Evolutionary conservation across 768 basidiomycete species (phyloP).

Genomic region (Ephemerocybe angulata): DNA sequence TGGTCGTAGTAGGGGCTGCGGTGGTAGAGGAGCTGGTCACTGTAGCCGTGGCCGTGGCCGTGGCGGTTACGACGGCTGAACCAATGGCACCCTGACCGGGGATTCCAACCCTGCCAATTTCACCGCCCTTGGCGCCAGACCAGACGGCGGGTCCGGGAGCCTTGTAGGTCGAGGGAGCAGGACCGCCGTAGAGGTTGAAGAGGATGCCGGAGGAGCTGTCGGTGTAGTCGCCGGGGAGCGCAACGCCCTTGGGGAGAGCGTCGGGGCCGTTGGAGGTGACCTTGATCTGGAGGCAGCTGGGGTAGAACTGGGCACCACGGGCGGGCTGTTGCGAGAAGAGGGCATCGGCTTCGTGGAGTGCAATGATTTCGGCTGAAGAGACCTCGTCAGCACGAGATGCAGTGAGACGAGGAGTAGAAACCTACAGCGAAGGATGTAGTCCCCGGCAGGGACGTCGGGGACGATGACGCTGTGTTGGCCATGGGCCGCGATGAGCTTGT

Average conservation of each 20-base stretch:
- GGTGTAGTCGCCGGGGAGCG: conserved; percentile 30
- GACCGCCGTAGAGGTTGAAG: conserved; percentile 27
- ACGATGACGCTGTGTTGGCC: conserved; percentile 32
- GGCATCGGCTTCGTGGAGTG: conserved; percentile 31
- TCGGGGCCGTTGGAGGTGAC: conserved; percentile 30
- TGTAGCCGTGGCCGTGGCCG: not conserved
- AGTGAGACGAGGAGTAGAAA: not conserved
- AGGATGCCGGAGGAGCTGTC: conserved; percentile 30
- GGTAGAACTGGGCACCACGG: conserved; percentile 47
- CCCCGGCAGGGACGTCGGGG: conserved; percentile 31
- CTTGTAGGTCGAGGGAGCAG: conserved; percentile 22
- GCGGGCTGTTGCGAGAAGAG: conserved; percentile 26
- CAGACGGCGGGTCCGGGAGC: conserved; percentile 31
- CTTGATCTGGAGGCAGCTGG: conserved; percentile 45
- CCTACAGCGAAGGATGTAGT: conserved; percentile 33
- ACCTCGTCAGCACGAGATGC: conserved; percentile 7
- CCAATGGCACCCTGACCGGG: conserved; percentile 9
- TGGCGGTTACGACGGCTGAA: not conserved
- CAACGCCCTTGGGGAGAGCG: conserved; percentile 24
- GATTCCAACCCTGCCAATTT: conserved; percentile 18
- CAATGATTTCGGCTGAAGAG: conserved; percentile 31
- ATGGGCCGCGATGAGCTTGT: conserved; percentile 25
- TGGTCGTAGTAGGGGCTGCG: not conserved
- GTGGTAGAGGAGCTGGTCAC: not conserved
- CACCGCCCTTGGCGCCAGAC: conserved; percentile 27